Base-by-base conservation (phyloP, 768 basidiomycete genomes). In the Porpolomopsis calyptriformis region DNA sequence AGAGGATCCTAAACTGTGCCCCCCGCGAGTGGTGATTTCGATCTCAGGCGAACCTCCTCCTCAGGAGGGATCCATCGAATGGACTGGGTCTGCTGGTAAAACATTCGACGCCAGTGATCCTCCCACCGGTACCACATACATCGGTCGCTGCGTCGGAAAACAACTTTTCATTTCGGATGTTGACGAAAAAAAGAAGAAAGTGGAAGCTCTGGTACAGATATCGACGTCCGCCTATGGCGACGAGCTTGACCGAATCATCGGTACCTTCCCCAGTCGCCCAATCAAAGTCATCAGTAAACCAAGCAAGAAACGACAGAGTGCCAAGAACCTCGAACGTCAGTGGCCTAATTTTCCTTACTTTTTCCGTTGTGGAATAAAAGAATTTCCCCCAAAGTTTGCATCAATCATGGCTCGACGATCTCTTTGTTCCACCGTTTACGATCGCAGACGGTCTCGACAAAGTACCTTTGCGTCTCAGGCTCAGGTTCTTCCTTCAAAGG, bases 251-350 rank as follows among this genome's bases (percentile, higher is more conserved):
- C 76, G 83, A 31, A 71, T 90, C 27, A 80, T 97, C 54, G 93
- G 93, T 18, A 76, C 78, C 16, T 97, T 97, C 68, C 83, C 87
- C 36, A 89, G 87, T 53, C 82, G 85, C 38, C 82, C 92, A n/a
- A 97, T 98, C 72, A 93, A 92, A 64, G 89, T 98, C 57, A 97
- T 98, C 66, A 90, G 86, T 67, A 98, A 97, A 64, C 94, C 94
- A 3, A 90, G 87, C 69, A 96, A 97, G 73, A 96, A 96, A 75
- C 76, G 90, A 55, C 85, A 90, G 64, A 89, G 84, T 59, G 87
- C 85, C 38, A 94, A 94, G 73, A 91, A 89, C 55, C 75, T 90
- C 14, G 88, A 96, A 62, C 67, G 91, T 93, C 60, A 70, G 92
- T 74, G 43, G 22, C 43, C 36, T 49, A 41, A 40, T 48, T 47